Evolutionary conservation across 768 basidiomycete genomes (phyloP), one percentile per base, ranked within the genome.

Genomic region (Clitopilus hobsonii): DNA sequence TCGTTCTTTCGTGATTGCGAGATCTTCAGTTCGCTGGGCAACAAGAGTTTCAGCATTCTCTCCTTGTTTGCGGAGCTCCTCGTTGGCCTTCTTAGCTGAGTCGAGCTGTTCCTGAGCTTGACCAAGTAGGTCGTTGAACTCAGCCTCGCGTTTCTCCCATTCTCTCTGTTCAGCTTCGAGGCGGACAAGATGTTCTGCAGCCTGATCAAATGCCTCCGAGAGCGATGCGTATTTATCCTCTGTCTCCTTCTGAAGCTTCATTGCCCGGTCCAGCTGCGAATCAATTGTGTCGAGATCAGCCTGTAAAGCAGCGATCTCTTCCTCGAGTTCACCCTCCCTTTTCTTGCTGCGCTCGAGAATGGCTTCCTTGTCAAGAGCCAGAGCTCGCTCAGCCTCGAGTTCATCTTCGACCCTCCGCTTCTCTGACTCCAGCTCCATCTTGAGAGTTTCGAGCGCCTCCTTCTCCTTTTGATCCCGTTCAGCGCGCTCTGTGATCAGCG

Each of bases 391-490:
- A 1, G 86, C 89, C 48, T 87, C 86, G 14, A 99, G 78, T 16
- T 88, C 84, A 24, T 88, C 83, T 65, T 91, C 89, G 16, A 96
- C 80, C 69, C 83, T 86, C 54, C 81, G 73, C 72, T 96, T 96
- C 67, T 93, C 93, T 0, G 84, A 74, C 63, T 97, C 90, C 27
- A 98, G 74, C 16, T 85, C 71, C 81, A 91, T 88, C 72, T 89
- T 90, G 45, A 95, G 73, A 57, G 75, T 83, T 67, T 94, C 88
- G 52, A 98, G 65, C 16, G 84, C 83, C 62, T 86, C 86, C 50
- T 83, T 81, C 69, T 95, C 96, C 55, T 79, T 79, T 61, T 89
- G 84, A 55, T 98, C 96, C 25, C 88, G 81, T 65, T 95, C 92
- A 0, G 92, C 93, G 6, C 89, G 78, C 64, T 97, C 94, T 64